These are phyloP conservation scores for Saccharomyces paradoxus DNA, from an alignment of 805 yeast species.

Conservation along the genomic window DNA sequence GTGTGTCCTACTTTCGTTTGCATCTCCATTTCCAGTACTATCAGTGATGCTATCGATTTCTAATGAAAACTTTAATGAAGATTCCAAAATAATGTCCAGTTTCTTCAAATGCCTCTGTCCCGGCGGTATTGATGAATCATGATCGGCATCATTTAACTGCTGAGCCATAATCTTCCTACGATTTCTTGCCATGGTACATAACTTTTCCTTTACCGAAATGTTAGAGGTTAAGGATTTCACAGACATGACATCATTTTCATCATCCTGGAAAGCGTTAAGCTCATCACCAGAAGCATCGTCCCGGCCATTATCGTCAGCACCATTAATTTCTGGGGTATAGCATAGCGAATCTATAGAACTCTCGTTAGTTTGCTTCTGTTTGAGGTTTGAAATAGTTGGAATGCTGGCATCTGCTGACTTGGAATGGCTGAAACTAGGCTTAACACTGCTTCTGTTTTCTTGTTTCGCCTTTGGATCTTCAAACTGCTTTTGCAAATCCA, in stretches of 20 bases:
- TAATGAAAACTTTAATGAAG: constrained; percentile 17
- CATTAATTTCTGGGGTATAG: background rate
- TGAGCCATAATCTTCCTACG: constrained; percentile 13
- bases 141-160: constrained; percentile 8
- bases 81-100: constrained; percentile 16
- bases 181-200: constrained; percentile 12
- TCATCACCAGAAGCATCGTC: background rate
- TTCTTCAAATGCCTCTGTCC: constrained; percentile 5
- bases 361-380: background rate
- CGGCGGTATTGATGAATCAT: constrained; percentile 1
- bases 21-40: constrained; percentile 5
- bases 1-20: background rate
- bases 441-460: background rate
- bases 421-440: background rate
- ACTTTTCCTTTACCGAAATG: constrained; percentile 7
- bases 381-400: background rate
- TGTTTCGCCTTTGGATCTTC: background rate
- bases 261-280: background rate
- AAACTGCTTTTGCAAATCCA: constrained; percentile 10
- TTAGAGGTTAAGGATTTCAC: constrained; percentile 1
- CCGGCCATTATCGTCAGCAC: background rate
- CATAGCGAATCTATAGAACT: background rate
- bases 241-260: constrained; percentile 1
- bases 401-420: background rate
- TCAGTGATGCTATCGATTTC: constrained; percentile 19